These are phyloP conservation scores for Tetradesmus obliquus DNA, from an alignment of 139 green algal species.

Conservation along the genomic window DNA sequence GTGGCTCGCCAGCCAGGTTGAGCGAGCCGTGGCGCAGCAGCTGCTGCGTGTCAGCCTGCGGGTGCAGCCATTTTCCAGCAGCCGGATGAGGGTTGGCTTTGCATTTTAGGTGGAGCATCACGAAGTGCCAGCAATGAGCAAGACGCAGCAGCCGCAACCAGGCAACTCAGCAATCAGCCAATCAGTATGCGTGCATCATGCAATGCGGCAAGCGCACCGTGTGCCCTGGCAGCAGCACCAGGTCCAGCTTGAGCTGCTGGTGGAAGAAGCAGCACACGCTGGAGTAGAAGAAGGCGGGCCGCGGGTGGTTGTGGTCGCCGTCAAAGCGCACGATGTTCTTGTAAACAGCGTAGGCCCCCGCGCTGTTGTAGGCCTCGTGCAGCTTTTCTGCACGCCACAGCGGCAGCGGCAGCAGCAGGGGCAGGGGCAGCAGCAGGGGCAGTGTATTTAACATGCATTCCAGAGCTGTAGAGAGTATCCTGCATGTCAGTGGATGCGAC, in stretches of 20 bases:
- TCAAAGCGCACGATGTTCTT: slow-evolving; percentile 73
- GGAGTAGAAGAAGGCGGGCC: slow-evolving; percentile 91
- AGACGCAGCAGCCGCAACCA: background rate
- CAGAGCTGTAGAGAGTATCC: background rate
- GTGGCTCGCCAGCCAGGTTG: slow-evolving; percentile 5
- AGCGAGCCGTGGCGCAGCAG: slow-evolving; percentile 33
- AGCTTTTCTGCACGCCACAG: slow-evolving; percentile 17
- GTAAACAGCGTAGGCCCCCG: slow-evolving; percentile 1
- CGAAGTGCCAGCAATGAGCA: background rate
- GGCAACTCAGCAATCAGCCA: no score
- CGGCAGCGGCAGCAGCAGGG: background rate
- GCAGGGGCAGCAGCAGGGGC: background rate
- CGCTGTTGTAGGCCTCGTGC: background rate
- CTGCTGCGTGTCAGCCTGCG: slow-evolving; percentile 36
- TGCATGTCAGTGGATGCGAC: background rate
- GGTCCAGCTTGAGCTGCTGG: slow-evolving; percentile 56
- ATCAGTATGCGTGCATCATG: background rate
- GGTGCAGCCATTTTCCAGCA: background rate
- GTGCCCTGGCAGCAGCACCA: slow-evolving; percentile 54
- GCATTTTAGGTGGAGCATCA: no score
- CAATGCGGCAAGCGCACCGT: background rate
- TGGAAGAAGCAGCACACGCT: slow-evolving; percentile 89
- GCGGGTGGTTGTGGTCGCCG: slow-evolving; percentile 94
- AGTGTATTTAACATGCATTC: background rate
- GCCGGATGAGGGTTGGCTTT: no score